These are phyloP conservation scores for Saccharomycodes ludwigii DNA, from an alignment of 805 yeast species.

Conservation along the genomic window DNA sequence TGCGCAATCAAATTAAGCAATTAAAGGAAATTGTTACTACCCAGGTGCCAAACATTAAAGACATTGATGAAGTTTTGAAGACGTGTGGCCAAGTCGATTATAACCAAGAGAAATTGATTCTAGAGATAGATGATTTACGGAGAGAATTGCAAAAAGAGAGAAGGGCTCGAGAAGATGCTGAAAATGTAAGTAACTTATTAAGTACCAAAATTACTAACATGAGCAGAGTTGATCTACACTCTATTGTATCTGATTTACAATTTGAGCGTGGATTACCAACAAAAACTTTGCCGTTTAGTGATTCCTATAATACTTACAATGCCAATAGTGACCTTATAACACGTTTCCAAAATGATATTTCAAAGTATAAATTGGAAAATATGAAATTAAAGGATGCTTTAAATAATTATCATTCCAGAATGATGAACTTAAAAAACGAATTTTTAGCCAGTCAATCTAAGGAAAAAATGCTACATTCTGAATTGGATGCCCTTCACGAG, in stretches of 20 bases:
- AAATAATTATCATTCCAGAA: slow-evolving; percentile 34
- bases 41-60: slow-evolving; percentile 15
- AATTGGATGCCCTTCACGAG: slow-evolving; percentile 35
- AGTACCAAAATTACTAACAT: slow-evolving; percentile 1
- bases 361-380: slow-evolving; percentile 21
- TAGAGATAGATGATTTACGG: slow-evolving; percentile 38
- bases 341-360: too few relatives aligned
- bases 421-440: slow-evolving; percentile 31
- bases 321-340: too few relatives aligned
- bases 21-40: slow-evolving; percentile 20
- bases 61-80: slow-evolving; percentile 15
- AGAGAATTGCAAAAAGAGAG: slow-evolving; percentile 39
- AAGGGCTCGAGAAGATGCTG: slow-evolving; percentile 38
- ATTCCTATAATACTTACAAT: too few relatives aligned
- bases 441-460: slow-evolving; percentile 28
- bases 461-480: slow-evolving; percentile 26
- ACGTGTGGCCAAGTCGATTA: slow-evolving; percentile 14
- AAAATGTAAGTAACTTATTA: slow-evolving; percentile 26
- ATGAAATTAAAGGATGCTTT: slow-evolving; percentile 37
- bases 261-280: too few relatives aligned
- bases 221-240: too few relatives aligned
- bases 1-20: slow-evolving; percentile 30
- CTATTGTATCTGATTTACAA: too few relatives aligned
- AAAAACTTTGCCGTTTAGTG: too few relatives aligned
- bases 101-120: slow-evolving; percentile 19